Percentiles rank a stretch among this genome's conserved stretches.
Evolutionary conservation across 2,329 filamentous ascomycete species (phyloP).

Genomic region (Diaporthe citriasiana): DNA sequence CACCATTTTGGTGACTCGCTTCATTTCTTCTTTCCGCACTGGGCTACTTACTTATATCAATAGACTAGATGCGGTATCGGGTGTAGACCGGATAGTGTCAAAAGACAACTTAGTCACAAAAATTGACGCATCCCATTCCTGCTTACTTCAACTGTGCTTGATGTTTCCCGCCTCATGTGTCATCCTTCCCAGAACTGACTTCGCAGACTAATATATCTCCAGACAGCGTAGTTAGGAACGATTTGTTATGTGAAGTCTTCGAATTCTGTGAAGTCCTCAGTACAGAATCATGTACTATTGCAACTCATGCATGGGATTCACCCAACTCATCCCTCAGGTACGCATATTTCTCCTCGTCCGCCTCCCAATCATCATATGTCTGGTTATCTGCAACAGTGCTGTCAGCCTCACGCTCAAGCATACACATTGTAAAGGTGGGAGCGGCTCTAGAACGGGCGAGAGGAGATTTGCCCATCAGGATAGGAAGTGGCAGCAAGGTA

Average conservation of each 20-base stretch:
- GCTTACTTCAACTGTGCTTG: neutral
- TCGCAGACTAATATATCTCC: neutral
- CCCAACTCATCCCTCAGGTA: slow-evolving; percentile 5
- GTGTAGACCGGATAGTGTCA: neutral
- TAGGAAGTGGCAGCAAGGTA: neutral
- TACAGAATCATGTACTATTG: neutral
- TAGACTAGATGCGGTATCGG: slow-evolving; percentile 32
- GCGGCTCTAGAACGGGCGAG: no score
- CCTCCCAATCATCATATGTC: neutral
- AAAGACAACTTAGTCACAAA: slow-evolving; percentile 12
- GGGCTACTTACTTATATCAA: slow-evolving; percentile 12
- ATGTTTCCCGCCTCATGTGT: neutral
- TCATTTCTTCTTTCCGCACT: slow-evolving; percentile 8
- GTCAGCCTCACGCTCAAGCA: neutral
- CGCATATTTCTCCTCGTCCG: slow-evolving; percentile 2
- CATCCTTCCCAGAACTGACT: neutral
- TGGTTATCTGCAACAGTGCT: neutral
- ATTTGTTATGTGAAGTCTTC: neutral
- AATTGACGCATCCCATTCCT: neutral
- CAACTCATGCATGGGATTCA: neutral
- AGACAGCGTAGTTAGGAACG: neutral
- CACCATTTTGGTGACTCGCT: slow-evolving; percentile 11
- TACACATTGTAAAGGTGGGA: no score
- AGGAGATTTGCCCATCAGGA: neutral
- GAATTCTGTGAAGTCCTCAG: no score